Base-by-base conservation (phyloP, 1,139 yeast species). In the Lodderomyces elongisporus region DNA sequence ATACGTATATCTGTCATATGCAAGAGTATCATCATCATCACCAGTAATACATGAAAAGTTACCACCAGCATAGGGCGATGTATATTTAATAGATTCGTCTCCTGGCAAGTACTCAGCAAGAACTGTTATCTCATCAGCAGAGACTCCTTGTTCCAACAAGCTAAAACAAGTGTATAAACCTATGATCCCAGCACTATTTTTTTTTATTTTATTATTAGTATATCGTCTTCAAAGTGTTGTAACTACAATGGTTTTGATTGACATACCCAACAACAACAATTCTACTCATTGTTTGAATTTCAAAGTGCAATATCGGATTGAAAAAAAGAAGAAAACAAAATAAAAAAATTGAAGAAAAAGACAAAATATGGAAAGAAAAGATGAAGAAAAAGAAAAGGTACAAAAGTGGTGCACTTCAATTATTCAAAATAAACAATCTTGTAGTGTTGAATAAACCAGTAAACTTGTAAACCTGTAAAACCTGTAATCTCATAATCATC, bases 1-100 rank as follows among this genome's bases (percentile, higher is more conserved):
- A 51, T 77, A 81, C 2, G 85, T 77, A 46, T 56, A 60, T 45
- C 66, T 68, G 48, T 81, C 88, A 44, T 62, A 76, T 9, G 51
- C 53, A 34, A 79, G 48, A 1, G 79, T 70, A 6, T 60, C 67
- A 2, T 65, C 61, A 43, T 75, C 81, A 41, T 69, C 67, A 1
- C 78, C 82, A 0, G 84, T 70, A 36, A 80, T 78, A 48, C 81
- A 74, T 3, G 84, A 76, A 48, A 79, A 78, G 53, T 77, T 75
- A 2, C 83, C 85, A n/a, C 85, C 85, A 1, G 89, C 89, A 70
- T 81, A 80, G 1, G 93, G 93, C 1, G 88, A 79, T 2, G 93
- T 79, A 51, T 78, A 84, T 34, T 72, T 64, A 40, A 73, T 70
- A 3, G 85, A 74, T 44, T 74, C 79, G 48, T 84, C 93, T 4